These are phyloP conservation scores for Diddensiella santjacobensis DNA, from an alignment of 805 yeast genomes.

Conservation along the genomic window DNA sequence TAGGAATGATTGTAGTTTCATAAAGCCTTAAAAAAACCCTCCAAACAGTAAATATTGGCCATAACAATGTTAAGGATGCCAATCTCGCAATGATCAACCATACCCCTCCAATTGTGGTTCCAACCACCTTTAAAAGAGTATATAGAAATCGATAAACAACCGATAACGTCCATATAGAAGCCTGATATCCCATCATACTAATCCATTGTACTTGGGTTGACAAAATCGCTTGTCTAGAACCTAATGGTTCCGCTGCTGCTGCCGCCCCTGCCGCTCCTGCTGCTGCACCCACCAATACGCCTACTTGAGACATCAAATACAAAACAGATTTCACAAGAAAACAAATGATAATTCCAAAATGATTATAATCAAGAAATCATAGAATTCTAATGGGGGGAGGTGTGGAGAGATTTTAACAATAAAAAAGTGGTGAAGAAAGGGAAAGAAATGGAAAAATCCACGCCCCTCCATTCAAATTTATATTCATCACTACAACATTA, in stretches of 20 bases:
- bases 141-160: not conserved
- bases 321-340: too few relatives aligned
- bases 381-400: too few relatives aligned
- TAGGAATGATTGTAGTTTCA: conserved; percentile 17
- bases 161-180: not conserved
- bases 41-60: conserved; percentile 9
- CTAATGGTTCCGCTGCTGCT: not conserved
- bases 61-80: not conserved
- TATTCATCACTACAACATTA: too few relatives aligned
- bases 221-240: not conserved
- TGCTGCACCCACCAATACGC: not conserved
- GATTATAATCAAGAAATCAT: too few relatives aligned
- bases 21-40: conserved; percentile 13
- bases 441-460: too few relatives aligned
- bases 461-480: too few relatives aligned
- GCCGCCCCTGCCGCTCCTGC: not conserved
- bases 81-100: not conserved
- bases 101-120: not conserved
- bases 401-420: too few relatives aligned
- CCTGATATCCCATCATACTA: not conserved
- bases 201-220: not conserved
- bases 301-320: not conserved
- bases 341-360: too few relatives aligned
- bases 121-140: not conserved
- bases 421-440: too few relatives aligned